Percentiles rank a stretch among this genome's conserved stretches.
These are phyloP conservation scores for Fusarium neocosmosporiellum DNA, from an alignment of 2,329 filamentous ascomycete genomes.

Conservation along the genomic window DNA sequence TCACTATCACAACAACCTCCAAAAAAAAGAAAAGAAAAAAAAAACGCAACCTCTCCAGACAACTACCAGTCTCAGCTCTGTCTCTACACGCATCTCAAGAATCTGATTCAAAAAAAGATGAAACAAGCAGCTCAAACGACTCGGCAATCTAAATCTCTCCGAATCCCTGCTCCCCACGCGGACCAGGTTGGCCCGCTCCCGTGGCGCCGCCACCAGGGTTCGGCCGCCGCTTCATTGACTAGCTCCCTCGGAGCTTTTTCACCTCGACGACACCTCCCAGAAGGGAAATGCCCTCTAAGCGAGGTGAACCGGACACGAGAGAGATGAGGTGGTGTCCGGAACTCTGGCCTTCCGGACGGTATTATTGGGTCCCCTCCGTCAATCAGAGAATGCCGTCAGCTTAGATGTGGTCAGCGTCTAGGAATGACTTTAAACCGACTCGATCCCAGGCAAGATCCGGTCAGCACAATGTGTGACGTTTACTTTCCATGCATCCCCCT, in stretches of 20 bases:
- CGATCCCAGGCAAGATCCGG: not conserved
- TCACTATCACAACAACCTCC: not conserved
- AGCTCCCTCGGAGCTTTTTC: slow-evolving; percentile 1
- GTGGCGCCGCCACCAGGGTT: slow-evolving; percentile 21
- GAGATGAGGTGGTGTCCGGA: not conserved
- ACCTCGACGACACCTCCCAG: not conserved
- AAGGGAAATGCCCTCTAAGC: slow-evolving; percentile 13
- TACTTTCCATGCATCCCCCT: not conserved
- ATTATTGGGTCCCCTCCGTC: not conserved
- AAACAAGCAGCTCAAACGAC: not conserved
- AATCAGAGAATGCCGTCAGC: not conserved
- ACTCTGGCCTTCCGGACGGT: not conserved
- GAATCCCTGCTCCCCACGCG: slow-evolving; percentile 27
- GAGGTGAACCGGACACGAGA: not conserved
- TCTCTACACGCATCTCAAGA: not conserved
- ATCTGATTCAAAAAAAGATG: not conserved
- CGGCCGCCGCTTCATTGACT: slow-evolving; percentile 25
- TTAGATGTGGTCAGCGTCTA: not conserved
- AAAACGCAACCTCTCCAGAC: not conserved
- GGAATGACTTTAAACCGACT: not conserved
- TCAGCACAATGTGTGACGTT: not conserved
- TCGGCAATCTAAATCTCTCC: slow-evolving; percentile 26
- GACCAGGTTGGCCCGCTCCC: slow-evolving; percentile 16
- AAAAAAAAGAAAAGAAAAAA: not conserved
- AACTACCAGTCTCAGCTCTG: not conserved